These are phyloP conservation scores for Corynespora cassiicola DNA, from an alignment of 2,329 filamentous ascomycete species.

Conservation along the genomic window DNA sequence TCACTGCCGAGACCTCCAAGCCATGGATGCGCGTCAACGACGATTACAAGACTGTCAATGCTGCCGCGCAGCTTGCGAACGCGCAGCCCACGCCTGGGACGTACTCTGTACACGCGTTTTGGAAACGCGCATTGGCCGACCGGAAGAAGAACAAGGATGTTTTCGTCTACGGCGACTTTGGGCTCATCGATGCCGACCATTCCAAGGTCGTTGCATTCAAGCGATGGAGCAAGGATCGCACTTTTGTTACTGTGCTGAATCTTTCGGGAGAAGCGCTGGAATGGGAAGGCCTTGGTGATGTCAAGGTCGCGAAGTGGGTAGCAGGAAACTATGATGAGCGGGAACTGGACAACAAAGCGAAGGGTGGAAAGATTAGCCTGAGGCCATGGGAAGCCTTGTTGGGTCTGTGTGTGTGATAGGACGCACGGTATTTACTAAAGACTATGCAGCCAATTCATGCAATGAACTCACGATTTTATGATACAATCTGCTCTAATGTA, in stretches of 20 bases:
- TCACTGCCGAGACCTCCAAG: constrained; percentile 58
- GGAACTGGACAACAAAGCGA: constrained; percentile 23
- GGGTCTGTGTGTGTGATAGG: too few species aligned
- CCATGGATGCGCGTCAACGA: constrained; percentile 69
- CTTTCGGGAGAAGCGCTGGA: constrained; percentile 34
- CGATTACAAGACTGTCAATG: constrained; percentile 63
- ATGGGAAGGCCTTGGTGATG: constrained; percentile 33
- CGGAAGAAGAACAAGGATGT: constrained; percentile 65
- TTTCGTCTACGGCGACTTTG: constrained; percentile 68
- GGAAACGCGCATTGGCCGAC: constrained; percentile 61
- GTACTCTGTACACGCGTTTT: constrained; percentile 65
- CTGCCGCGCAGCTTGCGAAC: constrained; percentile 55
- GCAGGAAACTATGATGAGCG: constrained; percentile 44
- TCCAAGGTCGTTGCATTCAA: constrained; percentile 37
- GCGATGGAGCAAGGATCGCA: constrained; percentile 33
- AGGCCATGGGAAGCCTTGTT: constrained; percentile 45
- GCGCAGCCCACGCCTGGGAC: constrained; percentile 35
- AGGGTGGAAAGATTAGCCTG: constrained; percentile 27
- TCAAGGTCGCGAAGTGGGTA: constrained; percentile 43
- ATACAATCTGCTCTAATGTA: too few species aligned
- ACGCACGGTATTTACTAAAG: too few species aligned
- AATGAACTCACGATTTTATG: too few species aligned
- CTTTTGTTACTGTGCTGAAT: constrained; percentile 41
- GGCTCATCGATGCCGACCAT: constrained; percentile 58
- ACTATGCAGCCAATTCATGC: too few species aligned